A percentile compares a stretch with the other conserved stretches of the same genome.
phyloP scores from a whole-genome alignment of 2,329 filamentous ascomycete species.

The Rhynchosporium secalis region DNA sequence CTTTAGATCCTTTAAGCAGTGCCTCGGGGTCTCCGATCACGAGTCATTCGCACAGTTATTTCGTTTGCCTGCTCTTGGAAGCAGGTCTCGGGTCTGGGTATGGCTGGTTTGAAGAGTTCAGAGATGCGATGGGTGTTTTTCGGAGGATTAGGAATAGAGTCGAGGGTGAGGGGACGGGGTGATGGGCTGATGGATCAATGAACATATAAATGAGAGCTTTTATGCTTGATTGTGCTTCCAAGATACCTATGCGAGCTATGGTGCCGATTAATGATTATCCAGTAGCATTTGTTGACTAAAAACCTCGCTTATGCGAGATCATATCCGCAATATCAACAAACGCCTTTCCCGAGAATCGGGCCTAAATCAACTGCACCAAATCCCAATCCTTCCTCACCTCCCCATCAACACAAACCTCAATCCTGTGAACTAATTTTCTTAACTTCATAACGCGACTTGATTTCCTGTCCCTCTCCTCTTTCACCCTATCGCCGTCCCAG shows the following conservation, averaged over 20 bases:
- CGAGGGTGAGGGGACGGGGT: constrained; percentile 33
- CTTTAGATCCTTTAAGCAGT: constrained; percentile 17
- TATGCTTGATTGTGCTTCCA: no score
- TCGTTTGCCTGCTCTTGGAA: constrained; percentile 15
- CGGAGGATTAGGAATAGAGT: constrained; percentile 2
- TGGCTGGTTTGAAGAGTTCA: constrained; percentile 60
- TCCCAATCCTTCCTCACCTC: neutral
- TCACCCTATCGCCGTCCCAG: no score
- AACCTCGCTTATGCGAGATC: neutral
- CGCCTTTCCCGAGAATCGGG: neutral
- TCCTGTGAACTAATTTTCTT: neutral
- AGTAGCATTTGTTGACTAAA: no score
- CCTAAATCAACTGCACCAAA: neutral
- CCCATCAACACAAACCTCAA: neutral
- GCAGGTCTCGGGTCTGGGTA: constrained; percentile 17
- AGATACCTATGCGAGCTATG: no score
- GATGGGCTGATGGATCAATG: no score
- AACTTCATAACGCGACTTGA: neutral
- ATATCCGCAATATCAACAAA: neutral
- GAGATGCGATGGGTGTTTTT: constrained; percentile 67
- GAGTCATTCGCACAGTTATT: constrained; percentile 10
- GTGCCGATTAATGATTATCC: no score
- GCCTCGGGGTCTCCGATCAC: constrained; percentile 9
- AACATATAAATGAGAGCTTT: no score
- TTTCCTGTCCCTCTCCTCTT: neutral